phyloP scores from a whole-genome alignment of 352 stramenopile genomes.

The Globisporangium yorkense region DNA sequence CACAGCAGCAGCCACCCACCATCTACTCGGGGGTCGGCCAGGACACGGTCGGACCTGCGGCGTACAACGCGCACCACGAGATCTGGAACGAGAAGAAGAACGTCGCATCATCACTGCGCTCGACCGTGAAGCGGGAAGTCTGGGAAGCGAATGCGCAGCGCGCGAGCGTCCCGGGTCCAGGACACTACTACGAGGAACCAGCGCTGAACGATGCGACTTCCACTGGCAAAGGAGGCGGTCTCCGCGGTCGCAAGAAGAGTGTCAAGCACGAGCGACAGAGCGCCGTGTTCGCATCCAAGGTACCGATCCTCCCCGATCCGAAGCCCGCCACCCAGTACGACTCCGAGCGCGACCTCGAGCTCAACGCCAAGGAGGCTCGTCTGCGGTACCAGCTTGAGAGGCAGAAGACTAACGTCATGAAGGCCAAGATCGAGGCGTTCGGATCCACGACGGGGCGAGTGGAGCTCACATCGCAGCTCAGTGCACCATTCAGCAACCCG shows the following conservation, averaged over 20 bases:
- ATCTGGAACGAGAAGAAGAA: constrained; percentile 73
- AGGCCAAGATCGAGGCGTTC: constrained; percentile 53
- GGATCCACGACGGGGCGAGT: constrained; percentile 56
- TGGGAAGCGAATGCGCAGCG: constrained; percentile 60
- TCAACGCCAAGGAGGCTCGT: constrained; percentile 45
- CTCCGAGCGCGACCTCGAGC: constrained; percentile 55
- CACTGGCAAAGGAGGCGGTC: neutral
- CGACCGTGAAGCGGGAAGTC: constrained; percentile 66
- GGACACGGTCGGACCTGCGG: constrained; percentile 66
- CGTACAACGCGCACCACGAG: constrained; percentile 43
- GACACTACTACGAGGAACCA: constrained; percentile 38
- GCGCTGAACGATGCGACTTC: neutral
- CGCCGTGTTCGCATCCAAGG: constrained; percentile 71
- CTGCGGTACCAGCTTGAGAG: constrained; percentile 23
- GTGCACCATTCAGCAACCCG: constrained; percentile 47
- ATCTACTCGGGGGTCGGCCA: constrained; percentile 68
- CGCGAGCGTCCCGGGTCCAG: constrained; percentile 44
- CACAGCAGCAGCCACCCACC: constrained; percentile 30
- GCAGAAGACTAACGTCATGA: constrained; percentile 15
- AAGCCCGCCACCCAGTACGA: constrained; percentile 45
- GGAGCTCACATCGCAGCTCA: constrained; percentile 49
- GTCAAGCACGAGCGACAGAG: constrained; percentile 28
- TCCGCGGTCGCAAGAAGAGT: constrained; percentile 4
- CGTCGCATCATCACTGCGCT: constrained; percentile 52
- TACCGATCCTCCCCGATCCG: constrained; percentile 47